phyloP scores from a whole-genome alignment of 169 alveolate genomes.

The Plasmodium sp. region DNA sequence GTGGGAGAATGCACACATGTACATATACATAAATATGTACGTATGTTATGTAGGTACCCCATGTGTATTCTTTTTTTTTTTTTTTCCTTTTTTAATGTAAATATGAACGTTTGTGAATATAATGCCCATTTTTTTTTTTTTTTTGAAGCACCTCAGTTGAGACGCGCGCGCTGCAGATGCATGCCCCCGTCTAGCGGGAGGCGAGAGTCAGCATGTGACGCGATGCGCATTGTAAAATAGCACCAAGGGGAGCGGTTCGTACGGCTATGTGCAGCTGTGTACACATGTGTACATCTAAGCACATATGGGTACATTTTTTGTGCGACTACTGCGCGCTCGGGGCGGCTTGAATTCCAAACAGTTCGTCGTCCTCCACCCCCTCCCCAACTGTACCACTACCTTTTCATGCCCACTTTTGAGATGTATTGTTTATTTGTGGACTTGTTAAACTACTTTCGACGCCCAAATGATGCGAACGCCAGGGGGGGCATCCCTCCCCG shows the following conservation, averaged over 20 bases:
- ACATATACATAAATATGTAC: neutral
- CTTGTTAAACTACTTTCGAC: conserved; percentile 23
- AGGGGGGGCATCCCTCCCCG: neutral
- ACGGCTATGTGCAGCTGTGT: neutral
- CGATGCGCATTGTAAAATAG: neutral
- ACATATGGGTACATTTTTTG: neutral
- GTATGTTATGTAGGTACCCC: neutral
- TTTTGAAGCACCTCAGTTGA: neutral
- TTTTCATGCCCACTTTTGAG: conserved; percentile 19
- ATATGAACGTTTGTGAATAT: neutral
- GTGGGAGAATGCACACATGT: neutral
- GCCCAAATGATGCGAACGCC: neutral
- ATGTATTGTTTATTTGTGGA: conserved; percentile 65
- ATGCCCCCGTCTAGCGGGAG: neutral
- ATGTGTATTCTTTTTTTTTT: neutral
- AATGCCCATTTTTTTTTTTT: neutral
- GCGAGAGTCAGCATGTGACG: neutral
- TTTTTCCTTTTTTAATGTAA: neutral
- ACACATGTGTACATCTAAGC: too few relatives aligned
- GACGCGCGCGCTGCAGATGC: neutral
- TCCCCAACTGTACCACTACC: neutral
- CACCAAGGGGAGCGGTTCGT: neutral
- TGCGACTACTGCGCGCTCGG: neutral
- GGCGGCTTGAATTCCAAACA: neutral
- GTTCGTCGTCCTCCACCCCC: neutral